Conservation (phyloP, 257 asterid species). For the Solanum paucissectum region DNA sequence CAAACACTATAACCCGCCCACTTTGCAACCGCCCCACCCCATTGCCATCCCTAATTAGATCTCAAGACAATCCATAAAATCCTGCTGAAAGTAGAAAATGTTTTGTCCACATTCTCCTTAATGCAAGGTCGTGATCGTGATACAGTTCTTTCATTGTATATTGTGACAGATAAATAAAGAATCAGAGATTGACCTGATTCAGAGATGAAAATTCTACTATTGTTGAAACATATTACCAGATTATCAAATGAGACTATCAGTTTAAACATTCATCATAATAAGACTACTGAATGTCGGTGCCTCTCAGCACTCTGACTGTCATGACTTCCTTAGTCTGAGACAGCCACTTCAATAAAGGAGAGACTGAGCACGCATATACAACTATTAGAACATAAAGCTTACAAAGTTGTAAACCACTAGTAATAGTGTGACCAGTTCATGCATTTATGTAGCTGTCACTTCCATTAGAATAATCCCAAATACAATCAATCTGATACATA, state of each 20-base stretch:
- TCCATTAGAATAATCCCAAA: not conserved
- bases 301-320: not conserved
- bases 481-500: not conserved
- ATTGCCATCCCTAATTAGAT: not conserved
- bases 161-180: not conserved
- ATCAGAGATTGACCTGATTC: not conserved
- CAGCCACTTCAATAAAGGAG: not conserved
- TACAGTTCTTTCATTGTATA: not conserved
- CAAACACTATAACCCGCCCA: no score
- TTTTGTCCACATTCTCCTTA: not conserved
- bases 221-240: not conserved
- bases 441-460: not conserved
- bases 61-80: not conserved
- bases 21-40: no score
- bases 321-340: not conserved
- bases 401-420: not conserved
- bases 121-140: not conserved
- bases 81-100: not conserved
- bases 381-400: not conserved
- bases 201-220: not conserved
- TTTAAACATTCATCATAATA: not conserved
- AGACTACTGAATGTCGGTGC: not conserved
- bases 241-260: not conserved
- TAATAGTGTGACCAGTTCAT: not conserved
- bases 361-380: not conserved